Evolutionary conservation across 2,329 filamentous ascomycete genomes (phyloP).

Genomic region (Pseudogymnoascus sp.): DNA sequence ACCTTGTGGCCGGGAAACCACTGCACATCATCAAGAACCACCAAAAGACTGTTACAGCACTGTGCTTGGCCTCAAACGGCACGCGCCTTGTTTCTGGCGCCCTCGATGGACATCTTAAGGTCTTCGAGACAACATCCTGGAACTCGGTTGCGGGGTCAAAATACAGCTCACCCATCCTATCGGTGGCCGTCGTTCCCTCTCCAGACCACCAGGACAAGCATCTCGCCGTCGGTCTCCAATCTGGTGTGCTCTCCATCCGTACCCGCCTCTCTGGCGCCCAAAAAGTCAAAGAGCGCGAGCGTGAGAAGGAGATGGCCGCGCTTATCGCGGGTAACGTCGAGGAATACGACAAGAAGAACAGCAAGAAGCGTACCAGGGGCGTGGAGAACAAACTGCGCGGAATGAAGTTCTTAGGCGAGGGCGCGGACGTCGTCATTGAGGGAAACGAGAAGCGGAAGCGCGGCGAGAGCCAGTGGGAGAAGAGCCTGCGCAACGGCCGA

Average conservation of each 20-base stretch:
- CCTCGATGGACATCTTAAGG: constrained; percentile 91
- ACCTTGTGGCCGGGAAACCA: constrained; percentile 83
- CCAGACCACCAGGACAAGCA: constrained; percentile 75
- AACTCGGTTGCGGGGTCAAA: constrained; percentile 93
- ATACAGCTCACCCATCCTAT: constrained; percentile 84
- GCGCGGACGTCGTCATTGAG: constrained; percentile 80
- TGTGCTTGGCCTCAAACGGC: constrained; percentile 73
- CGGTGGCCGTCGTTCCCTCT: constrained; percentile 61
- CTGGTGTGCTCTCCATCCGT: constrained; percentile 80
- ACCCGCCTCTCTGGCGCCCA: constrained; percentile 80
- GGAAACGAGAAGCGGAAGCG: constrained; percentile 55
- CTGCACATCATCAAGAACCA: constrained; percentile 84
- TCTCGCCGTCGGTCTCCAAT: constrained; percentile 89
- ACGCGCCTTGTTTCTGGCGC: constrained; percentile 77
- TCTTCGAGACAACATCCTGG: constrained; percentile 91
- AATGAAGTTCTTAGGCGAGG: constrained; percentile 75
- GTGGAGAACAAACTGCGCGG: constrained; percentile 55
- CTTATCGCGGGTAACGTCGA: constrained; percentile 70
- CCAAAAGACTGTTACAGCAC: constrained; percentile 91
- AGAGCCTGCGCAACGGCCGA: constrained; percentile 65
- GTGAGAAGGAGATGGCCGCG: constrained; percentile 76
- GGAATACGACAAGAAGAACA: constrained; percentile 62
- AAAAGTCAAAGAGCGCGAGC: constrained; percentile 65
- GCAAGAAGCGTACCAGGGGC: constrained; percentile 51
- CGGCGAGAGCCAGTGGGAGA: constrained; percentile 69